Base-by-base conservation (phyloP, 140 eudicot species). In the Ambrosia hybrid region DNA sequence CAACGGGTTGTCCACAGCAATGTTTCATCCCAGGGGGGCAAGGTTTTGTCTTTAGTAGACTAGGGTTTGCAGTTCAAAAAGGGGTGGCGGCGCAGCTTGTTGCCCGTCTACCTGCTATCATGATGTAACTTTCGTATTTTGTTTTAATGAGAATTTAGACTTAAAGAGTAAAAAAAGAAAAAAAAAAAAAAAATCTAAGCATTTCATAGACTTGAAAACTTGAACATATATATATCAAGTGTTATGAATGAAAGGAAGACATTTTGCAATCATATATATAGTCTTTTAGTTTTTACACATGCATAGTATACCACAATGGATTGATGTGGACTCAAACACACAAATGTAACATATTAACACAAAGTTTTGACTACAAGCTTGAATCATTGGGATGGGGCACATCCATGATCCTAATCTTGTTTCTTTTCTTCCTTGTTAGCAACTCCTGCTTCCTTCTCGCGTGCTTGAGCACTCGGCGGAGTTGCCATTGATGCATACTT, bases 401-500 rank as follows among this genome's bases (percentile, higher is more conserved):
- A 33, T 45, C 14, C 12, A 41, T 5, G 46, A 61, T 55, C 51
- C 76, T 81, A 79, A 72, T 41, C 46, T 41, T 83, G 74, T 76
- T 78, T 83, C 65, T 83, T 83, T 65, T 57, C 89, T 46, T 62
- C 77, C 38, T 63, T 81, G 76, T 78, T 81, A 51, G 81, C 87
- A 51, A 26, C 46, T 41, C 46, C 6, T 53, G 83, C 67, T 78
- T 78, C 82, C 78, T 79, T 73, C 67, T 76, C 81, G 17, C 70
- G 74, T 30, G 78, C 75, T 55, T 80, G 80, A 59, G 83, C 82
- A 33, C 71, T 70, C 3, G 79, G 51, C 14, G 84, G 78, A 71
- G 77, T 61, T 72, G 89, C 83, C 81, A 89, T 77, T 45, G 83
- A 36, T 6, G 86, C 96, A 71, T 86, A 86, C 77, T 89, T 89